These are phyloP conservation scores for Dimargaris cristalligena DNA, from an alignment of 192 early-diverging fungal genomes.

Conservation along the genomic window DNA sequence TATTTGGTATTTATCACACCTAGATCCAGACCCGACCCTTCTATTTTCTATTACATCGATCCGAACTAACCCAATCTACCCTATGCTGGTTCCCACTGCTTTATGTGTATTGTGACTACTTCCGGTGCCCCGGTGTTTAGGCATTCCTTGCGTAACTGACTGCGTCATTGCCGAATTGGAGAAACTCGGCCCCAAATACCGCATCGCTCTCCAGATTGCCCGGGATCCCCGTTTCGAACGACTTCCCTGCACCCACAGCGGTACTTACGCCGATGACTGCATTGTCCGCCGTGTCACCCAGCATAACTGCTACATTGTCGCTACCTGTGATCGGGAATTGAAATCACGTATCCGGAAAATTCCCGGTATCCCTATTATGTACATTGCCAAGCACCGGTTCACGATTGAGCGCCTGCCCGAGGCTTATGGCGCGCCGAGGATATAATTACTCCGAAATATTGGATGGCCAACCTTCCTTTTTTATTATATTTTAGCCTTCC, in stretches of 20 bases:
- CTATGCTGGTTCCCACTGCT: no score
- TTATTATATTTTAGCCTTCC: no score
- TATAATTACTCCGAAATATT: no score
- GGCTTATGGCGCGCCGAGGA: conserved; percentile 23
- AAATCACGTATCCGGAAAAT: conserved; percentile 90
- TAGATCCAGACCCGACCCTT: no score
- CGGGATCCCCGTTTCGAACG: conserved; percentile 96
- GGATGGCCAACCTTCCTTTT: no score
- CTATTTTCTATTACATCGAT: no score
- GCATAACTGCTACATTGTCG: conserved; percentile 96
- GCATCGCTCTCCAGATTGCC: conserved; percentile 83
- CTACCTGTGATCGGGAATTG: conserved; percentile 92
- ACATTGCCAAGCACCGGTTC: conserved; percentile 75
- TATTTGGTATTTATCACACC: no score
- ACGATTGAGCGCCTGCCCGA: conserved; percentile 91
- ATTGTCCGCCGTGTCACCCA: conserved; percentile 81
- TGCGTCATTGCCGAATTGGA: conserved; percentile 99
- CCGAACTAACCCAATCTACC: no score
- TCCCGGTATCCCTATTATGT: conserved; percentile 96
- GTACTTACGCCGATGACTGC: conserved; percentile 99
- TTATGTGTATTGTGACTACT: not conserved
- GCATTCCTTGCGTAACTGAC: conserved; percentile 91
- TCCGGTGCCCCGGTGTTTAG: conserved; percentile 13
- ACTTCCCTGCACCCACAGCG: conserved; percentile 89
- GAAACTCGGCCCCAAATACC: conserved; percentile 89